Base-by-base conservation (phyloP, 2,329 filamentous ascomycete species). In the Fusarium tuaranense region DNA sequence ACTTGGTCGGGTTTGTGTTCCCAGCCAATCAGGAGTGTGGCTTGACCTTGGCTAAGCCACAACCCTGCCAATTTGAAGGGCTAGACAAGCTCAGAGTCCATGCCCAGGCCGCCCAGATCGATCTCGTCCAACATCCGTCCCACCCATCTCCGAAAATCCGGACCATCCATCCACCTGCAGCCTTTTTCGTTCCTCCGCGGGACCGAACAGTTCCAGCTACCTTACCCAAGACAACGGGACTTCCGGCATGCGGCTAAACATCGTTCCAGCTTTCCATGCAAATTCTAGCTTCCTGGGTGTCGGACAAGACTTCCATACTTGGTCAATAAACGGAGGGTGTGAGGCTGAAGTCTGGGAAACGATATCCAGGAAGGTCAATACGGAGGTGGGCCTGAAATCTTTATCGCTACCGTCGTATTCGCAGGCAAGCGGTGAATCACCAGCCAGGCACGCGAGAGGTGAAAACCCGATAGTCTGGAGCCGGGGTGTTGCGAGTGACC, bases 21-120 rank as follows among this genome's bases (percentile, higher is more conserved):
- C 32, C 67, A 66, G 12, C 76, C 76, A 78, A 78, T 78, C 63
- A 74, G 13, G 22, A 2, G 5, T 70, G 72, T 69, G 67, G 71
- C 67, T 70, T 55, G 53, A 66, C 13, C 12, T 12, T 18, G 27
- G 58, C 74, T 77, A 48, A 78, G 72, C 76, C 76, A 77, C 74
- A 63, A 25, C 39, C 44, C 55, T 67, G 57, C 63, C 18, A 65
- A 51, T 48, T 27, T 41, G 22, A 22, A 41, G 46, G 63, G 30
- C 63, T 39, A 61, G 63, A 65, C 34, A 59, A 27, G 14, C 55
- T 63, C 38, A 72, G 32, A 59, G 51, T 41, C 67, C 62, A 65
- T 57, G 62, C 59, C 58, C 62, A 65, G 67, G 66, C 70, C 67
- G 73, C 46, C 61, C 46, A 74, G 67, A 76, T 75, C 73, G 73